Evolutionary conservation across 805 yeast species (phyloP).

Genomic region (Wickerhamomyces silvicola): DNA sequence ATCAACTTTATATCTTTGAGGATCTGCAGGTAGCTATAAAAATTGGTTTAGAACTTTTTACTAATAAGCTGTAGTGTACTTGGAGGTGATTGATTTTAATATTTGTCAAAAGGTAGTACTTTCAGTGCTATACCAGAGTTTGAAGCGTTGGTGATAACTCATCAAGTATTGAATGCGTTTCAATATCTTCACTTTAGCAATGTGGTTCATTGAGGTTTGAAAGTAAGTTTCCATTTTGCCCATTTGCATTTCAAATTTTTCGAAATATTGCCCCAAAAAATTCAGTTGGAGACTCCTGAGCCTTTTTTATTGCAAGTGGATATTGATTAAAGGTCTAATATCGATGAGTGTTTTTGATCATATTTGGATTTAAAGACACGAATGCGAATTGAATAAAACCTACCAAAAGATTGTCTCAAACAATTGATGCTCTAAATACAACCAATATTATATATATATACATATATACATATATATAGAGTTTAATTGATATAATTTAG

Average conservation of each 20-base stretch:
- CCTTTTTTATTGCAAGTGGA: slow-evolving; percentile 39
- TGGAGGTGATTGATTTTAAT: slow-evolving; percentile 57
- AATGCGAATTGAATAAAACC: slow-evolving; percentile 26
- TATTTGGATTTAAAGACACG: slow-evolving; percentile 42
- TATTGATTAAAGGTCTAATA: slow-evolving; percentile 30
- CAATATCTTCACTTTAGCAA: slow-evolving; percentile 46
- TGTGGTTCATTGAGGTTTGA: slow-evolving; percentile 62
- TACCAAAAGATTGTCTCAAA: slow-evolving; percentile 28
- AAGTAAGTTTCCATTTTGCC: slow-evolving; percentile 18
- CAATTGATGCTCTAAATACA: too few relatives aligned
- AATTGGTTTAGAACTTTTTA: background rate
- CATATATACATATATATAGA: too few relatives aligned
- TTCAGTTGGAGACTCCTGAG: slow-evolving; percentile 46
- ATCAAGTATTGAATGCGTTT: slow-evolving; percentile 52
- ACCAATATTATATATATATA: too few relatives aligned
- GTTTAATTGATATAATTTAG: too few relatives aligned
- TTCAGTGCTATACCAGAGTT: slow-evolving; percentile 43
- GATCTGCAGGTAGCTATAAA: slow-evolving; percentile 26
- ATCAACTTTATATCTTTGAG: slow-evolving; percentile 38
- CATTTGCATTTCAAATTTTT: background rate
- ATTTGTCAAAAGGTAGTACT: slow-evolving; percentile 36
- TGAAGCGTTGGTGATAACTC: slow-evolving; percentile 46
- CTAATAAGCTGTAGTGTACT: slow-evolving; percentile 24
- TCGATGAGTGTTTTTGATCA: slow-evolving; percentile 35
- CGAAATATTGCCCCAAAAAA: slow-evolving; percentile 41